Base-by-base conservation (phyloP, 371 early-diverging fungal genomes). In the Circinella minor region DNA sequence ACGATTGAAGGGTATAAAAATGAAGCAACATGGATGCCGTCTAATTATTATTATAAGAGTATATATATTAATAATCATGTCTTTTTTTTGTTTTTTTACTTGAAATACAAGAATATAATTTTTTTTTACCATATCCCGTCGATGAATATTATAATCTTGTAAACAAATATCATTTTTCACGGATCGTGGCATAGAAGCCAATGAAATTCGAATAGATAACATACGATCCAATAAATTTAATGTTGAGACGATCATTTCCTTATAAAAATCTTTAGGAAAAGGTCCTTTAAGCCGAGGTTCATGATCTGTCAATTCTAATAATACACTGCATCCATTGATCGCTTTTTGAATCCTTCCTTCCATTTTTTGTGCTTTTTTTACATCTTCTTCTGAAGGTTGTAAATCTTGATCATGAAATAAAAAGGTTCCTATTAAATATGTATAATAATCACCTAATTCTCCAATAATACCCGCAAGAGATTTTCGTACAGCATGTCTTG, bases 271-370 rank as follows among this genome's bases (percentile, higher is more conserved):
- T 65, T 81, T 79, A 0, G 88, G 88, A 66, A 89, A 90, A 15
- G 87, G 83, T 10, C 84, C 89, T 59, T 85, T 87, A 36, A 90
- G 68, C 13, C 88, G 74, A 11, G 89, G 90, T 64, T 90, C 90
- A 51, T 86, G 77, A 20, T 77, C 81, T 2, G 89, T 87, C 36
- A 89, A 68, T 27, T 82, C 84, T 34, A 89, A 63, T 17, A 89
- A 68, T n/a, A 84, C 76, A 20, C 67, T 63, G 20, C 84, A 81
- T 18, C 81, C 76, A 59, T 77, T 72, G 51, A 82, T 78, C 0
- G 81, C 74, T 17, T 75, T 72, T 39, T 82, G 81, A 18, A 85
- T 75, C 11, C 73, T 77, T 49, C 74, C 71, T 49, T 85, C 83
- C 67, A 81, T 68, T 54, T 82, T 83, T 43, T 77, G 73, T 15